Evolutionary conservation across 306 rosid genomes (phyloP).

Genomic region (Prunus armeniaca): DNA sequence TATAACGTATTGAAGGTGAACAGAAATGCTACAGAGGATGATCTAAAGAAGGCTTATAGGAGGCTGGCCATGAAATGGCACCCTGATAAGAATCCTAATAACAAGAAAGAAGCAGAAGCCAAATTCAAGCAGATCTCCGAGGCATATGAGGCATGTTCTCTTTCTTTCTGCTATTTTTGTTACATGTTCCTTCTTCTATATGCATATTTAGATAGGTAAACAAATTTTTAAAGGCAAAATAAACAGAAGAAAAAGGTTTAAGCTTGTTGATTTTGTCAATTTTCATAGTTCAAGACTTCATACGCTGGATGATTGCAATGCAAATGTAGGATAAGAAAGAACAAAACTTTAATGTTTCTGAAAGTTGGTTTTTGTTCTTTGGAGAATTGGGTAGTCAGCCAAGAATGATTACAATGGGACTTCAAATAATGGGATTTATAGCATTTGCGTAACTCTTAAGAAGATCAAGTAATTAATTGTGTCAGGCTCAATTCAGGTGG

Average conservation of each 20-base stretch:
- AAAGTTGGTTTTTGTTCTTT: no score
- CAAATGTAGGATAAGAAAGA: not conserved
- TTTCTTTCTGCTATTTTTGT: not conserved
- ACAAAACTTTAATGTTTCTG: not conserved
- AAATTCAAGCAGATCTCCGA: conserved; percentile 96
- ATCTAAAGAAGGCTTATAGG: conserved; percentile 84
- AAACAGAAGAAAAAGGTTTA: no score
- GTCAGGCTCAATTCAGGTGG: not conserved
- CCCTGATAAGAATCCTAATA: conserved; percentile 87
- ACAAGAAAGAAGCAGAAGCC: conserved; percentile 92
- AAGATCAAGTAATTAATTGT: not conserved
- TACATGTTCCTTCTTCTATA: not conserved
- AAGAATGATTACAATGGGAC: not conserved
- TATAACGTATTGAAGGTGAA: conserved; percentile 73
- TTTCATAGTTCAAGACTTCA: not conserved
- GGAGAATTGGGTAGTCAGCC: not conserved
- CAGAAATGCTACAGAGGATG: conserved; percentile 79
- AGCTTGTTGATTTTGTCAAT: no score
- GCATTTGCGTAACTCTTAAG: not conserved
- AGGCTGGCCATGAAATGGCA: conserved; percentile 98
- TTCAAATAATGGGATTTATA: not conserved
- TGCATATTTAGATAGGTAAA: no score
- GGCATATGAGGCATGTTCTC: conserved; percentile 76
- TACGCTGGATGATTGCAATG: not conserved
- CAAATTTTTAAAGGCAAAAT: no score